phyloP scores from a whole-genome alignment of 73 alveolate genomes.

The Symbiodinium natans region DNA sequence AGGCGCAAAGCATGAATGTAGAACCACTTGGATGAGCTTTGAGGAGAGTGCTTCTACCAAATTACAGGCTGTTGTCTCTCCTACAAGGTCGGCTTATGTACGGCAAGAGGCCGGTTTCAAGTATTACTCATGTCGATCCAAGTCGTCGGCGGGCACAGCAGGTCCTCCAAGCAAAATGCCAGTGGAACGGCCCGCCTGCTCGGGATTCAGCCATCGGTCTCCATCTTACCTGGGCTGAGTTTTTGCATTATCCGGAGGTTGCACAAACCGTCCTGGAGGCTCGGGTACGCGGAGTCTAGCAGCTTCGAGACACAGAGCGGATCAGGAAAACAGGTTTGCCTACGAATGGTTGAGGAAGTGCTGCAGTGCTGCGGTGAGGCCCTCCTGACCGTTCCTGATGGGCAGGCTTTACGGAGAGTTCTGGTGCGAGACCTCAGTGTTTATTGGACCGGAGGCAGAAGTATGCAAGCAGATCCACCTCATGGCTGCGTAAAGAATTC shows the following conservation, averaged over 20 bases:
- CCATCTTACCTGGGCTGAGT: no score
- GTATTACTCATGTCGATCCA: no score
- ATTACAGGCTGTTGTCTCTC: conserved; percentile 22
- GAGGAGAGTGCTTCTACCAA: background rate
- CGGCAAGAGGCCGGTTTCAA: conserved; percentile 21
- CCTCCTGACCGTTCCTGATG: background rate
- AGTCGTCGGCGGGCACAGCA: background rate
- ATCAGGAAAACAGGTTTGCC: background rate
- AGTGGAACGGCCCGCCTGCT: background rate
- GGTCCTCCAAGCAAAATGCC: conserved; percentile 6
- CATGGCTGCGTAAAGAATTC: no score
- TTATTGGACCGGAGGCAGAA: no score
- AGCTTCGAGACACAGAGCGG: background rate
- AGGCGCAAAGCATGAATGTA: background rate
- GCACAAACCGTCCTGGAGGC: background rate
- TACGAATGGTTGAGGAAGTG: background rate
- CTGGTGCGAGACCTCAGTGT: background rate
- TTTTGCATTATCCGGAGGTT: background rate
- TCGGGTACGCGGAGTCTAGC: no score
- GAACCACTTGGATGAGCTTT: background rate
- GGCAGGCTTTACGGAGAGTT: background rate
- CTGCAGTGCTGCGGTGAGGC: background rate
- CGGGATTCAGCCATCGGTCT: no score
- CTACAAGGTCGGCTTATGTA: conserved; percentile 31
- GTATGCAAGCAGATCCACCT: no score